Evolutionary conservation across 768 basidiomycete species (phyloP).

Genomic region (Macrolepiota dolichaula): DNA sequence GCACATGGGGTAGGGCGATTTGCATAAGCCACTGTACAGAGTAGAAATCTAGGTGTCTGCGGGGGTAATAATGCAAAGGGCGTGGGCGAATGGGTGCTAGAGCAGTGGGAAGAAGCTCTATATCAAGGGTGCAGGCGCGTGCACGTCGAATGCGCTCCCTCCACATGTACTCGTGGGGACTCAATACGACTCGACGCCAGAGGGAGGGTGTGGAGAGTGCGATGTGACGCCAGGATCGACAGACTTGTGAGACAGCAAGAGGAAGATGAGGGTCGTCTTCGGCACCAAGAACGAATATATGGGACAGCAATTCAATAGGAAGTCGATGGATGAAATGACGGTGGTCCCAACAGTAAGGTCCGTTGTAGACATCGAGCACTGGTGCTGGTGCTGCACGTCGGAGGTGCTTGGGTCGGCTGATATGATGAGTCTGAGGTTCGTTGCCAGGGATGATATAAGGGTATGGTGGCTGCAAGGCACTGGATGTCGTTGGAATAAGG

Average conservation of each 20-base stretch:
- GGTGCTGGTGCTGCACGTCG: conserved; percentile 25
- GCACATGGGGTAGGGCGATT: conserved; percentile 46
- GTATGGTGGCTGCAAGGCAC: background rate
- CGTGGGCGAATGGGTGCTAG: conserved; percentile 20
- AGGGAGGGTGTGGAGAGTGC: conserved; percentile 57
- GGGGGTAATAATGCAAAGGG: conserved; percentile 21
- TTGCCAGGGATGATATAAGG: background rate
- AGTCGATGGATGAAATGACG: conserved; percentile 53
- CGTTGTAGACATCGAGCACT: conserved; percentile 4
- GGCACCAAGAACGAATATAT: conserved; percentile 61
- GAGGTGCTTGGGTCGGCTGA: conserved; percentile 35
- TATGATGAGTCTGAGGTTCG: conserved; percentile 17
- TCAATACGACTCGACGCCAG: conserved; percentile 60
- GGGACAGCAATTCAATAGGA: conserved; percentile 61
- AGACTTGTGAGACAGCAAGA: conserved; percentile 65
- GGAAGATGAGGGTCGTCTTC: conserved; percentile 56
- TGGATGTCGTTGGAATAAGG: background rate
- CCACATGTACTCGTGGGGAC: conserved; percentile 55
- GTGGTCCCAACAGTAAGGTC: conserved; percentile 15
- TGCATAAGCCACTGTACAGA: conserved; percentile 62
- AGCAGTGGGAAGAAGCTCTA: conserved; percentile 42
- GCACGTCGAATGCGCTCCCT: conserved; percentile 58
- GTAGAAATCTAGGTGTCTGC: conserved; percentile 34
- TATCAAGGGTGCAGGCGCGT: conserved; percentile 57
- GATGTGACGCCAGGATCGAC: conserved; percentile 58